Evolutionary conservation across 176 grass and related monocot genomes (phyloP).

Genomic region (Stipa capillata): DNA sequence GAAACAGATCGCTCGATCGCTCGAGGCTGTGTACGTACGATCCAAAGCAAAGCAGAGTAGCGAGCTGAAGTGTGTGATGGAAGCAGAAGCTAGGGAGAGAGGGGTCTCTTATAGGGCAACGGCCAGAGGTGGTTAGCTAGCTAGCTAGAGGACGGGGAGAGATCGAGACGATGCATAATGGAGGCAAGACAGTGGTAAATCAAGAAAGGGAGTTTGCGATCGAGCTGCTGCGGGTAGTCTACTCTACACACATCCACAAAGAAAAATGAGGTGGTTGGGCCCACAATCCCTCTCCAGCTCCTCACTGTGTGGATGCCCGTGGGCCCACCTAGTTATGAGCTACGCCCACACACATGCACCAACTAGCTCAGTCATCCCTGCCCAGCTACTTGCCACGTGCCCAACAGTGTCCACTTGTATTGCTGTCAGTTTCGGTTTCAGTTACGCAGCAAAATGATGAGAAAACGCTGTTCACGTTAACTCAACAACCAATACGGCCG

Average conservation of each 20-base stretch:
- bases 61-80: constrained; percentile 9
- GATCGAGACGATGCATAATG: background rate
- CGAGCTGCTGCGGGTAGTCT: background rate
- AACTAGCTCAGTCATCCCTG: background rate
- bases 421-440: background rate
- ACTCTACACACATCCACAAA: background rate
- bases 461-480: background rate
- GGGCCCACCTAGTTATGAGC: background rate
- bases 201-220: background rate
- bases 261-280: background rate
- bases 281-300: background rate
- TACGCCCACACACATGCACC: background rate
- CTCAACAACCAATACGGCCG: too few species aligned
- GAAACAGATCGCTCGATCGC: background rate
- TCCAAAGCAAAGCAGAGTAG: background rate
- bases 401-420: background rate
- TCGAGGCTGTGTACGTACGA: background rate
- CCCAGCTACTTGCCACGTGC: constrained; percentile 26
- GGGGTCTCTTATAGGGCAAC: constrained; percentile 37
- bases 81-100: background rate
- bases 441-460: background rate
- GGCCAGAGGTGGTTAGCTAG: too few species aligned
- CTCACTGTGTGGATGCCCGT: background rate
- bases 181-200: background rate
- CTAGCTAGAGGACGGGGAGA: too few species aligned